phyloP scores from a whole-genome alignment of 768 basidiomycete species.

The Serendipita vermifera region DNA sequence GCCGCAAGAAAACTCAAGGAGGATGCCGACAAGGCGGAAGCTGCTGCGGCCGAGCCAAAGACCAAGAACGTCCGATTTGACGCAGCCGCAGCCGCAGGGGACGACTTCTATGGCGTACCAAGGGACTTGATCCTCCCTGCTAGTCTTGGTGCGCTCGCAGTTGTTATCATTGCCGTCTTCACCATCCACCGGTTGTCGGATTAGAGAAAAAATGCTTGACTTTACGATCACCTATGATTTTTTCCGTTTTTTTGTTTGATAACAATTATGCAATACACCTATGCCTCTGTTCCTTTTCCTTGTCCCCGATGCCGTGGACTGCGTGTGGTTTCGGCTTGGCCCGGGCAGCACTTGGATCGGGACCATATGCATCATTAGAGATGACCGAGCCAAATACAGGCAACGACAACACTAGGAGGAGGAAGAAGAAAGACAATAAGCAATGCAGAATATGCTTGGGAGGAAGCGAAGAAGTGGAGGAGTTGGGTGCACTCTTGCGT shows the following conservation, averaged over 20 bases:
- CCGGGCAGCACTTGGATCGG: too few species aligned
- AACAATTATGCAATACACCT: background rate
- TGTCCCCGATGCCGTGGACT: too few species aligned
- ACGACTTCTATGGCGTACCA: constrained; percentile 72
- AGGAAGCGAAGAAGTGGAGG: background rate
- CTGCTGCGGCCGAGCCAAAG: constrained; percentile 26
- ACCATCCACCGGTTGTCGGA: constrained; percentile 54
- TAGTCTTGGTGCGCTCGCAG: constrained; percentile 84
- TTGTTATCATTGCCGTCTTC: constrained; percentile 82
- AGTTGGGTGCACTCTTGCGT: background rate
- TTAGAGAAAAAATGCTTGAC: too few species aligned
- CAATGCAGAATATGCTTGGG: background rate
- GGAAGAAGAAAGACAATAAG: too few species aligned
- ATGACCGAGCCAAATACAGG: too few species aligned
- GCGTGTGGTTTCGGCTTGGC: too few species aligned
- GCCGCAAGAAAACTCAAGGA: constrained; percentile 43
- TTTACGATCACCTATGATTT: too few species aligned
- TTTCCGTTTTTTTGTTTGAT: background rate
- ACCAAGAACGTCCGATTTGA: constrained; percentile 24
- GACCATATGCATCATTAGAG: too few species aligned
- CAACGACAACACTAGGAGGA: too few species aligned
- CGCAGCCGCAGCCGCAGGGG: too few species aligned
- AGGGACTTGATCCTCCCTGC: constrained; percentile 89
- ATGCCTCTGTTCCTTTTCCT: too few species aligned
- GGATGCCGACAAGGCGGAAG: constrained; percentile 44